Evolutionary conservation across 345 rosid species (phyloP), one percentile per base, ranked within the genome.

Genomic region (Populus nigra): DNA sequence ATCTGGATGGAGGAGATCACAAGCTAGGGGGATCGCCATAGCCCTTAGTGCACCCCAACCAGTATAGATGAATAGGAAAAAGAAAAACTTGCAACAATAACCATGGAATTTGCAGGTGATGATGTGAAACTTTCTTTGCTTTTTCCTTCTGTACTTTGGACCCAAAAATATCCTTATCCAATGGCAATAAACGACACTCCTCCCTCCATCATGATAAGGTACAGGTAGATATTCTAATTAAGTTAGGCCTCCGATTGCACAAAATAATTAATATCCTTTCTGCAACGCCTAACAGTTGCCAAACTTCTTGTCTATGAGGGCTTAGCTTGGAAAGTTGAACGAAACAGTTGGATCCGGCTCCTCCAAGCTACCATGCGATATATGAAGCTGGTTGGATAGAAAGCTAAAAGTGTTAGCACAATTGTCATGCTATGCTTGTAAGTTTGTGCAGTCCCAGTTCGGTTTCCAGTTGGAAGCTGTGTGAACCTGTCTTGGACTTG

Each of bases 341-440:
- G 59, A 53, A 53, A 53, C 10, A 53, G 59, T 53, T 53, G 59
- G 59, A 53, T 53, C 7, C 10, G 2, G n/a, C 59, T 53, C n/a
- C n/a, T 20, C 23, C 59, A 20, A 53, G 22, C 59, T 47, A 4
- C 50, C 17, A 15, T 47, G 11, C 50, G 50, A 47, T 25, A 25
- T 25, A 25, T 15, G 11, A 47, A 47, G 18, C 17, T 53, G 59
- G 59, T 5, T 18, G n/a, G 50, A 29, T 43, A 20, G 15, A 20
- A 43, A 45, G 22, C 39, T 45, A 74, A 4, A 38, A 50, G 27
- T 5, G 0, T 11, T 31, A 35, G 27, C 35, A 50, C 25, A 25
- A 39, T 38, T 70, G 79, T 61, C 69, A 69, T 61, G 41, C 79
- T 18, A 12, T 77, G 79, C 69, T 77, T 77, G 57, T 76, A 68